A percentile compares a stretch with the other conserved stretches of the same genome.
phyloP scores from a whole-genome alignment of 768 basidiomycete species.

The Lyophyllum shimeji region DNA sequence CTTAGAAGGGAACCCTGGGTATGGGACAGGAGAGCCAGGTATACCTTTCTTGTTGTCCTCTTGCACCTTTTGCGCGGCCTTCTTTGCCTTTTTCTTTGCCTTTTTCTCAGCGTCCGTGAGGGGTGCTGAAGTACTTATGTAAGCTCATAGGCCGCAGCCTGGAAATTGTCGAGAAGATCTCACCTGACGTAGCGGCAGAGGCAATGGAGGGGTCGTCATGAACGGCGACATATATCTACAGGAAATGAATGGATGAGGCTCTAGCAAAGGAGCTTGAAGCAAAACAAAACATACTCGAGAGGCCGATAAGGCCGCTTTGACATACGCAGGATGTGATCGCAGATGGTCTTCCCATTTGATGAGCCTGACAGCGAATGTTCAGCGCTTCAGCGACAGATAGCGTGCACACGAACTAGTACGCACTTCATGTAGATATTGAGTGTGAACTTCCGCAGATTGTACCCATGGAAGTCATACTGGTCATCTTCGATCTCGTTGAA shows the following conservation, averaged over 20 bases:
- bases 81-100: constrained; percentile 86
- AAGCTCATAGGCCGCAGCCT: not conserved
- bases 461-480: constrained; percentile 97
- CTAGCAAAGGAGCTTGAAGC: not conserved
- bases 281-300: constrained; percentile 49
- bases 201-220: constrained; percentile 71
- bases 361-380: constrained; percentile 45
- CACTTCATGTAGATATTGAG: constrained; percentile 85
- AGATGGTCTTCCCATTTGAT: constrained; percentile 81
- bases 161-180: constrained; percentile 1
- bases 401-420: constrained; percentile 23
- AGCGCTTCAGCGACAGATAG: not conserved
- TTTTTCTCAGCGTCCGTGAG: constrained; percentile 72
- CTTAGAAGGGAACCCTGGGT: not conserved
- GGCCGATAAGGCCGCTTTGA: constrained; percentile 69
- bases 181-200: constrained; percentile 39
- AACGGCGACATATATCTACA: constrained; percentile 71
- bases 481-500: constrained; percentile 92
- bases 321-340: constrained; percentile 74
- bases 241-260: constrained; percentile 3
- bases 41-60: constrained; percentile 76
- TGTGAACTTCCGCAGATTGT: constrained; percentile 87
- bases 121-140: constrained; percentile 26
- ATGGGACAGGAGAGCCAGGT: constrained; percentile 8
- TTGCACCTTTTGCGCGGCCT: constrained; percentile 62